Evolutionary conservation across 176 grass and related monocot species (phyloP).

Genomic region (Thinopyrum elongatum): DNA sequence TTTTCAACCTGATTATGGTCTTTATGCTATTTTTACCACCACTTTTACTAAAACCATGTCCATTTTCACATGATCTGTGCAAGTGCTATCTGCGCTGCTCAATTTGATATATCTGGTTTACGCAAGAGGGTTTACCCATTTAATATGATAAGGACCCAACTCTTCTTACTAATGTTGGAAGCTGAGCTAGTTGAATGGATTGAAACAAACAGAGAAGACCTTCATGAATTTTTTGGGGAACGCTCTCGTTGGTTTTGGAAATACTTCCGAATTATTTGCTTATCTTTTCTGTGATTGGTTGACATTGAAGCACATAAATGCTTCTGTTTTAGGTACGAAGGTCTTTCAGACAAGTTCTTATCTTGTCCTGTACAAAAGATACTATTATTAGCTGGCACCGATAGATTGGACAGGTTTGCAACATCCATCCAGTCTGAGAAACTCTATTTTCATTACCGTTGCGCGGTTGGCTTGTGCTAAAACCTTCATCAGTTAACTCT

Average conservation of each 20-base stretch:
- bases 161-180: conserved; percentile 8
- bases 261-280: background rate
- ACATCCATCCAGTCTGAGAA: conserved; percentile 17
- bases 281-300: background rate
- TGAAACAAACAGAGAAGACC: background rate
- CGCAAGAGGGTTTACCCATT: background rate
- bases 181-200: background rate
- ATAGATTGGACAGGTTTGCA: conserved; percentile 93
- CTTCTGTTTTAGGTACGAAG: conserved; percentile 85
- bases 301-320: conserved; percentile 12
- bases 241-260: background rate
- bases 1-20: conserved; percentile 11
- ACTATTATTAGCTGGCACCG: conserved; percentile 89
- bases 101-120: background rate
- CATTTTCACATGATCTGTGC: background rate
- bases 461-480: background rate
- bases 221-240: background rate
- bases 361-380: conserved; percentile 91
- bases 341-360: conserved; percentile 96
- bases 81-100: conserved; percentile 2
- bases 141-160: background rate
- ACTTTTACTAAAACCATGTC: conserved; percentile 4
- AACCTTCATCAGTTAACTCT: background rate
- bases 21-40: background rate
- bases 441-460: conserved; percentile 10